Base-by-base conservation (phyloP, 2,329 filamentous ascomycete genomes). In the Colletotrichum higginsianum region DNA sequence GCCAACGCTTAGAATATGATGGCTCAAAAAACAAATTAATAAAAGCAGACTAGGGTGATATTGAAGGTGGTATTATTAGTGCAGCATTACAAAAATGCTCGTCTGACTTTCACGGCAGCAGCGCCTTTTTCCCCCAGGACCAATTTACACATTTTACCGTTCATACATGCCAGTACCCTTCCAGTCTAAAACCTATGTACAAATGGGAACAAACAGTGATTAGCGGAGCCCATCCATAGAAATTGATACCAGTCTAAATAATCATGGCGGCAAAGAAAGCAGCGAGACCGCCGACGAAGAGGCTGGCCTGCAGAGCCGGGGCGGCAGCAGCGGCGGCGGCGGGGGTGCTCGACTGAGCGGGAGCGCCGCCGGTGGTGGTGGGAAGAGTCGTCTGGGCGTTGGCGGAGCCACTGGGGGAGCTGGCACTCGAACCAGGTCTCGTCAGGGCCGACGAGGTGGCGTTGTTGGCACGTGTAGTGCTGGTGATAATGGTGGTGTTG, bases 361-460 rank as follows among this genome's bases (percentile, higher is more conserved):
- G 49, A 40, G 67, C 70, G 73, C 82, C 84, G 78, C 86, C 86
- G 73, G 72, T 78, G 74, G 56, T 75, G 58, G 75, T 50, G 64
- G 78, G 75, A 2, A 72, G 72, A 49, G 67, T 66, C 9, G 75
- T 71, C 63, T 71, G 72, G 16, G 65, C 53, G 50, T 74, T 64
- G 35, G 74, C 72, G 55, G 75, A 74, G n/a, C 76, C 62, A 77
- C 77, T 79, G 55, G 81, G 60, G 1, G 49, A 49, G 40, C 40
- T 23, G n/a, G 62, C 23, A 44, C 38, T 60, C 15, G 67, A 23
- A 16, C 52, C 46, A 50, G 13, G 64, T 40, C 64, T 61, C 23
- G 64, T 61, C 47, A 71, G 15, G 50, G 64, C 52, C 13, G n/a
- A 84, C 75, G 66, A 82, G 57, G 80, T 78, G 75, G 81, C 83